Conservation (phyloP, 2,329 filamentous ascomycete species). For the Fusarium illudens region DNA sequence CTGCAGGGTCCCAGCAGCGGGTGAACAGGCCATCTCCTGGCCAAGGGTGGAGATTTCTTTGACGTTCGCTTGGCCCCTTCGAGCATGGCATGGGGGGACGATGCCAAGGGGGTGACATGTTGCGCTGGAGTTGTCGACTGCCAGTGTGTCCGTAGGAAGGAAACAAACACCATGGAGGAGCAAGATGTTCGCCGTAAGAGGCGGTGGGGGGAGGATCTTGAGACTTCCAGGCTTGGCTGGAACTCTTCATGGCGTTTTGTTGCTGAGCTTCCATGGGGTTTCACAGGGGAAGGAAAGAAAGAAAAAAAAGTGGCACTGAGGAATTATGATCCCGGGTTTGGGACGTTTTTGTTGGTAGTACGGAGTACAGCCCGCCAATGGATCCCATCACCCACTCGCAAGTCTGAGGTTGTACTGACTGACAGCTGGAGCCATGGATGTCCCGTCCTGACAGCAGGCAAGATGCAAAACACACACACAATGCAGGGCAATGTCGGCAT, state of each 20-base stretch:
- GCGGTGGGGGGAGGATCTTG: background rate
- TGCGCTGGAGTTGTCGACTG: background rate
- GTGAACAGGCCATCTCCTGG: conserved; percentile 18
- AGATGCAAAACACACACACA: conserved; percentile 2
- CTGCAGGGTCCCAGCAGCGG: conserved; percentile 7
- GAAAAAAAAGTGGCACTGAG: background rate
- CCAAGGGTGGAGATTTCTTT: background rate
- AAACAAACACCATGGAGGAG: background rate
- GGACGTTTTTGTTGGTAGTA: background rate
- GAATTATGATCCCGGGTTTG: background rate
- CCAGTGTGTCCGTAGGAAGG: background rate
- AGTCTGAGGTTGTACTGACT: conserved; percentile 6
- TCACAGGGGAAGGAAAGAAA: background rate
- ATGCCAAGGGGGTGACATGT: background rate
- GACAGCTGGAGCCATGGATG: background rate
- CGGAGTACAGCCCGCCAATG: no score
- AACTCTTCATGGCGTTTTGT: conserved; percentile 5
- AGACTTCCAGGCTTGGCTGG: conserved; percentile 16
- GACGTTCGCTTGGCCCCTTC: conserved; percentile 3
- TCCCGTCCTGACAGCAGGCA: background rate
- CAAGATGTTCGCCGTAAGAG: background rate
- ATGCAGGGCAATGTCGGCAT: background rate
- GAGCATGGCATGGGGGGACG: background rate
- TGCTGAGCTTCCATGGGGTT: conserved; percentile 19
- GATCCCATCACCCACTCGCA: background rate